These are phyloP conservation scores for Talaromyces ruber DNA, from an alignment of 495 filamentous ascomycete genomes.

Conservation along the genomic window DNA sequence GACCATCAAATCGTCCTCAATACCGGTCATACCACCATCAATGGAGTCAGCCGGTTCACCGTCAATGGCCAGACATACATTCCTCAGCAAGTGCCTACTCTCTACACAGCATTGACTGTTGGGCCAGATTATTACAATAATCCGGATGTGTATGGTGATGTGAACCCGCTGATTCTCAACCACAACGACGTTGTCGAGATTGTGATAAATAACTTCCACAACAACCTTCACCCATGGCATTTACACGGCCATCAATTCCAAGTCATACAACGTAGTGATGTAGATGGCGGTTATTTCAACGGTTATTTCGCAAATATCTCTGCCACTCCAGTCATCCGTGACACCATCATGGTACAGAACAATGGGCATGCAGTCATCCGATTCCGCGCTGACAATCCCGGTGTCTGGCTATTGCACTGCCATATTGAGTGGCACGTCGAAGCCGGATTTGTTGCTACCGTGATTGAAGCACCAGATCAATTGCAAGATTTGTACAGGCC, in stretches of 20 bases:
- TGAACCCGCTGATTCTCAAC: constrained; percentile 36
- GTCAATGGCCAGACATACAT: constrained; percentile 39
- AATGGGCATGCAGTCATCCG: constrained; percentile 51
- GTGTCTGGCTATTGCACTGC: constrained; percentile 64
- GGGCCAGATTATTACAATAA: constrained; percentile 45
- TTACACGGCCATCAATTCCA: constrained; percentile 55
- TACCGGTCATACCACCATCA: constrained; percentile 44
- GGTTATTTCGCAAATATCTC: constrained; percentile 31
- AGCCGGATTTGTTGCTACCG: constrained; percentile 56
- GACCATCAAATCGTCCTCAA: constrained; percentile 27
- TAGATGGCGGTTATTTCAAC: constrained; percentile 37
- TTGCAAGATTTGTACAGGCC: constrained; percentile 8
- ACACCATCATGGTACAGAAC: constrained; percentile 46
- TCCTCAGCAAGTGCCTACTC: constrained; percentile 60
- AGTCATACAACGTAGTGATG: constrained; percentile 24
- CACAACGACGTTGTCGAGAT: constrained; percentile 49
- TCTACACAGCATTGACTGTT: constrained; percentile 58
- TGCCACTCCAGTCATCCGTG: constrained; percentile 42
- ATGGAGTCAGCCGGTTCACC: constrained; percentile 49
- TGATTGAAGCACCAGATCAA: constrained; percentile 44
- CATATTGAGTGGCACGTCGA: constrained; percentile 70
- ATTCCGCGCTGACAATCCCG: constrained; percentile 64
- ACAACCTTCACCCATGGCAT: constrained; percentile 57
- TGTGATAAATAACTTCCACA: constrained; percentile 56
- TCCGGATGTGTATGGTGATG: constrained; percentile 22